Conservation (phyloP, 1,284 basidiomycete species). For the Cutaneotrichosporon cutaneum region DNA sequence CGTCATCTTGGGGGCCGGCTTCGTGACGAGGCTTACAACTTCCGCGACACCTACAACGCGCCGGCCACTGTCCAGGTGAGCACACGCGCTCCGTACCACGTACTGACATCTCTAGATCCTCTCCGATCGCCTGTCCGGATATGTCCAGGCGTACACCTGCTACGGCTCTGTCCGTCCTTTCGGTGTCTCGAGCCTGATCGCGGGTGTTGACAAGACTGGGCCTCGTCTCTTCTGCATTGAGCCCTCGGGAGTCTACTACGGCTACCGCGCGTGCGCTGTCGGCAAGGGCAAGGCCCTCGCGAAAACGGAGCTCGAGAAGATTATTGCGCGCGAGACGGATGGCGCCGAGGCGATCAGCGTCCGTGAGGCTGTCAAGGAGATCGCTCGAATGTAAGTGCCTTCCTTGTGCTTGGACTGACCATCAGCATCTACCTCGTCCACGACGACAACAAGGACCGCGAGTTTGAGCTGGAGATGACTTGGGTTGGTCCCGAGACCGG, state of each 20-base stretch:
- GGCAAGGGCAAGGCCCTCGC: slow-evolving; percentile 96
- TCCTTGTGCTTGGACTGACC: neutral
- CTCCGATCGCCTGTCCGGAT: slow-evolving; percentile 82
- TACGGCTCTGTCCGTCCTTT: slow-evolving; percentile 98
- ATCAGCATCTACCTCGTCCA: slow-evolving; percentile 93
- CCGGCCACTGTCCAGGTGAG: slow-evolving; percentile 77
- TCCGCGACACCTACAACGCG: slow-evolving; percentile 72
- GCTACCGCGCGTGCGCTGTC: slow-evolving; percentile 88
- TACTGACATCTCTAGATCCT: slow-evolving; percentile 10
- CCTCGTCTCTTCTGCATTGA: slow-evolving; percentile 89
- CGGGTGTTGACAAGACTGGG: slow-evolving; percentile 82
- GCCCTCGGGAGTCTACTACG: slow-evolving; percentile 90
- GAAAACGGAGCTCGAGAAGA: slow-evolving; percentile 97
- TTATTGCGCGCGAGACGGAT: slow-evolving; percentile 52
- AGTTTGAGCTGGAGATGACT: slow-evolving; percentile 97
- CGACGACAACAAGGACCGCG: slow-evolving; percentile 81
- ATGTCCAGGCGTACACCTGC: slow-evolving; percentile 93
- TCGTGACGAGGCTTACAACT: slow-evolving; percentile 76
- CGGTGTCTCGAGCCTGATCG: slow-evolving; percentile 89
- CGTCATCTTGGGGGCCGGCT: slow-evolving; percentile 83
- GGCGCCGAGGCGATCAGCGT: slow-evolving; percentile 54
- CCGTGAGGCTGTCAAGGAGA: slow-evolving; percentile 83
- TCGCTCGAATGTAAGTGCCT: slow-evolving; percentile 82
- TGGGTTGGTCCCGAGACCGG: slow-evolving; percentile 91
- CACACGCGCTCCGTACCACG: neutral